A percentile compares a stretch with the other conserved stretches of the same genome.
Conservation (phyloP, 2,329 filamentous ascomycete genomes). For the Diaporthe citriasiana region DNA sequence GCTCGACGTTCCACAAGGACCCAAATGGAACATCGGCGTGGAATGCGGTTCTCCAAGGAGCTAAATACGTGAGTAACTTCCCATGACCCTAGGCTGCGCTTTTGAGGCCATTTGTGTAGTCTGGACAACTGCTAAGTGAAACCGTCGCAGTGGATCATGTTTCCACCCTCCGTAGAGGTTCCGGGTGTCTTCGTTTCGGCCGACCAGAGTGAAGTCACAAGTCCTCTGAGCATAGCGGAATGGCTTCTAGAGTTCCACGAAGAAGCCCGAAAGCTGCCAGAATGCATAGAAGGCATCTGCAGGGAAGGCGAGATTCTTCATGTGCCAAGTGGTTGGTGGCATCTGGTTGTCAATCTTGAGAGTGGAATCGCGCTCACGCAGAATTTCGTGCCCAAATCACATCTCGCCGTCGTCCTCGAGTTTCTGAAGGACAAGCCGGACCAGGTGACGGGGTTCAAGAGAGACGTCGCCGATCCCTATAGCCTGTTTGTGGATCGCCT, state of each 20-base stretch:
- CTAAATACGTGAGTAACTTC: constrained; percentile 74
- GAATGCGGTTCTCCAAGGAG: constrained; percentile 92
- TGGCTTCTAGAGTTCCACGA: constrained; percentile 93
- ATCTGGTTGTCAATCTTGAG: constrained; percentile 92
- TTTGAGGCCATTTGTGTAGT: background rate
- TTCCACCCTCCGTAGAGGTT: constrained; percentile 82
- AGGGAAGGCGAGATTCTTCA: constrained; percentile 87
- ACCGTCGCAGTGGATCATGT: constrained; percentile 84
- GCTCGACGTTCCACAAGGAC: constrained; percentile 94
- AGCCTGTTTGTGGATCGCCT: constrained; percentile 81
- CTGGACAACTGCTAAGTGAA: background rate
- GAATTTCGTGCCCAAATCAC: constrained; percentile 88
- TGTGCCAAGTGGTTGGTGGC: constrained; percentile 97
- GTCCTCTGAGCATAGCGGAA: constrained; percentile 94
- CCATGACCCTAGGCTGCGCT: background rate
- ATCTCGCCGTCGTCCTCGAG: constrained; percentile 80
- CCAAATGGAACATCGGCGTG: constrained; percentile 83
- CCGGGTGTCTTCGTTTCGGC: constrained; percentile 91
- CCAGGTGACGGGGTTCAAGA: constrained; percentile 88
- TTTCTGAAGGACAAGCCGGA: constrained; percentile 87
- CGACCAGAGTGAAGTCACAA: constrained; percentile 94
- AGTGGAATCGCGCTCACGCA: constrained; percentile 91
- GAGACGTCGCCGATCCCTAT: constrained; percentile 79
- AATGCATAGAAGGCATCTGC: constrained; percentile 90
- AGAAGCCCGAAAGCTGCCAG: constrained; percentile 80